phyloP scores from a whole-genome alignment of 192 early-diverging fungal species.

The Coemansia brasiliensis region DNA sequence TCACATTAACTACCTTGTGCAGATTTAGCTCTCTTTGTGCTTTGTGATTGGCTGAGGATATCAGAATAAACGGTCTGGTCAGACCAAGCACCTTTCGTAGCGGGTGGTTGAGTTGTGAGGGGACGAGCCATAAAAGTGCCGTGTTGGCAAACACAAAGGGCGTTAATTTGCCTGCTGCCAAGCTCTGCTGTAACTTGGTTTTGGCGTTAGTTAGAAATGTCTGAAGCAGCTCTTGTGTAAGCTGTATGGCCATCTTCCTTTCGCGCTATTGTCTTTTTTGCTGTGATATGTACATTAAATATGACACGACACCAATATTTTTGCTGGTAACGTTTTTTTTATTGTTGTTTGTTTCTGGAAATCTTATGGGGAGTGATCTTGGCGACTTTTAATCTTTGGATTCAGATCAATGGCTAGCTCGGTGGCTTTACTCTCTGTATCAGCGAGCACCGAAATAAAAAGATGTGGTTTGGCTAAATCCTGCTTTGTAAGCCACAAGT shows the following conservation, averaged over 20 bases:
- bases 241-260: conserved; percentile 27
- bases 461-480: too few species aligned
- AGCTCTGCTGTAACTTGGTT: conserved; percentile 20
- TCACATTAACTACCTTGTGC: conserved; percentile 5
- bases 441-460: too few species aligned
- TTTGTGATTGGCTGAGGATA: conserved; percentile 5
- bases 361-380: too few species aligned
- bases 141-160: conserved; percentile 45
- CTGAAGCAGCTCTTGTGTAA: conserved; percentile 33
- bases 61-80: conserved; percentile 34
- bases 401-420: too few species aligned
- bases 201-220: conserved; percentile 32
- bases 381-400: too few species aligned
- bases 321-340: neutral
- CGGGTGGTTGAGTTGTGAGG: conserved; percentile 32
- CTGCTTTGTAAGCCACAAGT: too few species aligned
- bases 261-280: too few species aligned
- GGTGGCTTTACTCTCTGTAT: too few species aligned
- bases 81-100: conserved; percentile 34
- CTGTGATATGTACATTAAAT: neutral
- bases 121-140: conserved; percentile 34
- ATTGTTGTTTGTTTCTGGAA: too few species aligned
- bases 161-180: conserved; percentile 15
- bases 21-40: conserved; percentile 3
- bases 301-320: neutral